Base-by-base conservation (phyloP, 768 basidiomycete genomes). In the Suillus decipiens region DNA sequence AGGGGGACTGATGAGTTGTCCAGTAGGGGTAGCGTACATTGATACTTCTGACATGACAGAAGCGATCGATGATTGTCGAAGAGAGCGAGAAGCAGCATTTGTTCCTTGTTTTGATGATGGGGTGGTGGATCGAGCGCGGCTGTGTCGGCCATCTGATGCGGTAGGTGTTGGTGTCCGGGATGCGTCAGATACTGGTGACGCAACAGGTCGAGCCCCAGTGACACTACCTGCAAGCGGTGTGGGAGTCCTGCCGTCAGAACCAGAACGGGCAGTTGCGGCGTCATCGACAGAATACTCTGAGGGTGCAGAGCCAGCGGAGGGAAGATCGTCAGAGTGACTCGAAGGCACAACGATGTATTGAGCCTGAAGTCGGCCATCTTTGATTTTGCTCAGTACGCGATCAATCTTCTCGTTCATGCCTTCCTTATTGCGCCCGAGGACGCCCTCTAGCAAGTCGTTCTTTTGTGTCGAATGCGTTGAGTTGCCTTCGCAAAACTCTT, bases 351-450 rank as follows among this genome's bases (percentile, higher is more conserved):
- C 55, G 4, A 62, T 66, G 39, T 67, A 76, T 36, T 76, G 76
- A 4, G 63, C 65, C 0, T 79, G 79, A 31, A 78, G 78, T 65
- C 83, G 86, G 43, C 84, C 87, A 63, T 81, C 87, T 76, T 86
- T 87, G 71, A 93, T 88, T 78, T 90, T 90, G 75, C 81, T 85
- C 56, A 93, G 79, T 11, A 93, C 88, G 3, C 90, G 84, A 63
- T 90, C 87, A 15, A 93, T 77, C 68, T 88, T 90, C 61, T 90
- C 90, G 24, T 83, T 86, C 14, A 86, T 75, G 2, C 82, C 86
- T 50, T 88, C 88, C 64, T 80, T 83, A 60, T 82, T 84, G 34
- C 82, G 80, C 31, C 80, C 84, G 65, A 85, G 78, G 5, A 89
- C 86, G 22, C 87, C 86, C 70, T 90, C 86, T 43, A 94, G 75